Evolutionary conservation across 306 rosid genomes (phyloP), one percentile per base, ranked within the genome.

Genomic region (Acacia melanoxylon): DNA sequence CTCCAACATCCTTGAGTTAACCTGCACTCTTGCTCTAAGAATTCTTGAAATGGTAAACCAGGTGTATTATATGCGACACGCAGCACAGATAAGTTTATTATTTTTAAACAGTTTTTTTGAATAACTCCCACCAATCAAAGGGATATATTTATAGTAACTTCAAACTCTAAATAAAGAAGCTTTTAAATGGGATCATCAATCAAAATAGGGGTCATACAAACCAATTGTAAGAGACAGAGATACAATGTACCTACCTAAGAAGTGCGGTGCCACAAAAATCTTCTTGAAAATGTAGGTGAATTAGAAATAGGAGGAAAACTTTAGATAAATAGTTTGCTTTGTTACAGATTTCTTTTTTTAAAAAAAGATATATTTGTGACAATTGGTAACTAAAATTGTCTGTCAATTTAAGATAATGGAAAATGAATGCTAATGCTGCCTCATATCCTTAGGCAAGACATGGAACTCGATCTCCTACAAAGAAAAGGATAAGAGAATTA

Each of bases 181-280:
- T 68, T 58, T 59, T 8, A 29, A 85, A 72, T 45, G 61, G 48
- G 83, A 74, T 1, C 37, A 68, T 49, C 49, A 66, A 78, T 52
- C 71, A 31, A 35, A 66, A 72, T 8, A 72, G 31, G 52, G 59
- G 45, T 22, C 40, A 42, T 13, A 10, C 16, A 46, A 31, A n/a
- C 54, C 46, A 54, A 54, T 15, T 35, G 33, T 9, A 80, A 35
- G 14, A 59, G 22, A 31, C 44, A 29, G 31, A 29, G 31, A 29
- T 8, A 37, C 37, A 42, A 54, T 66, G 69, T 82, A 93, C 98
- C 98, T 93, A 59, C 98, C 98, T 95, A 59, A 93, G 92, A 73
- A 95, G 88, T 6, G 95, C 94, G 17, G 98, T 93, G 85, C 98
- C 98, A 61, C 97, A 91, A 59, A 95, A 95, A 93, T 93, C 94